phyloP scores from a whole-genome alignment of 2,329 filamentous ascomycete genomes.

The Leptodontidium sp. region DNA sequence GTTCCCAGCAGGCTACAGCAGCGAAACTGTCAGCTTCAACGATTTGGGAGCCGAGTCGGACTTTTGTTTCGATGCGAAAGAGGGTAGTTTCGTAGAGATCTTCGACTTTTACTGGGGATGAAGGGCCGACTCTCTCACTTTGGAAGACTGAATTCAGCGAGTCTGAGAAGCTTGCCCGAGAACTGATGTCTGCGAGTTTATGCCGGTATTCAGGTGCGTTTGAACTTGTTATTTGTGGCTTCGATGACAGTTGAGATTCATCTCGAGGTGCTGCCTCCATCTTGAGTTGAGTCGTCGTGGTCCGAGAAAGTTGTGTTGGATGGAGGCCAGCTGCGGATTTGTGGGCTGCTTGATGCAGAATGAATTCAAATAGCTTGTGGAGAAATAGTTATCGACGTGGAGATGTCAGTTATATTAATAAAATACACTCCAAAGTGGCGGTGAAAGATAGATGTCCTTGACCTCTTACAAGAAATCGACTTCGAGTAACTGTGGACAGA shows the following conservation, averaged over 20 bases:
- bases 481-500: too few relatives aligned
- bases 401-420: too few relatives aligned
- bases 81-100: constrained; percentile 9
- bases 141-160: constrained; percentile 19
- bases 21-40: constrained; percentile 24
- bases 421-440: too few relatives aligned
- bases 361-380: background rate
- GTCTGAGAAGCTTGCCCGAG: constrained; percentile 20
- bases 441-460: too few relatives aligned
- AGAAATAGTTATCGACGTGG: too few relatives aligned
- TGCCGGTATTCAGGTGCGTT: constrained; percentile 19
- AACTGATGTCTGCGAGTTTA: constrained; percentile 21
- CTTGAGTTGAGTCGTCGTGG: background rate
- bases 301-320: background rate
- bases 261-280: background rate
- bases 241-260: background rate
- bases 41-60: constrained; percentile 18
- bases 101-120: constrained; percentile 1
- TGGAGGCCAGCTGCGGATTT: background rate
- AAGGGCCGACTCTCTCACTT: constrained; percentile 1
- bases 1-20: constrained; percentile 24
- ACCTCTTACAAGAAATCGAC: too few relatives aligned
- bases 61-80: constrained; percentile 22
- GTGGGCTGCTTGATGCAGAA: background rate
- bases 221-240: constrained; percentile 11